Evolutionary conservation across 2,329 filamentous ascomycete genomes (phyloP).

Genomic region (Escovopsis weberi): DNA sequence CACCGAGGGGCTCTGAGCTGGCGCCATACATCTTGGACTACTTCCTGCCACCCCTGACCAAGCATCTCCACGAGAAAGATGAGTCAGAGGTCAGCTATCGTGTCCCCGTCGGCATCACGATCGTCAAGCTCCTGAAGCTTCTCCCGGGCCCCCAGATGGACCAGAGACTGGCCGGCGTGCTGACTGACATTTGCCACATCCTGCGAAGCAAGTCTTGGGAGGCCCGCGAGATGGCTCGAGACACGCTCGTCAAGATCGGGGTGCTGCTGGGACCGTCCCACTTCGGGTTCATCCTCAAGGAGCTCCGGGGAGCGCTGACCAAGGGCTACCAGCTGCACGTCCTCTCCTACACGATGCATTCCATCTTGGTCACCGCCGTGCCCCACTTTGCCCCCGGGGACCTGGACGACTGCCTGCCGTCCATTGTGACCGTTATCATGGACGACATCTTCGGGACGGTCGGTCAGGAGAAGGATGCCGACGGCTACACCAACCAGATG

Average conservation of each 20-base stretch:
- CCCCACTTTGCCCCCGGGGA: slow-evolving; percentile 66
- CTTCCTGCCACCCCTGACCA: slow-evolving; percentile 65
- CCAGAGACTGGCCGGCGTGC: slow-evolving; percentile 61
- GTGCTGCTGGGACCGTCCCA: slow-evolving; percentile 66
- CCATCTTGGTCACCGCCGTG: slow-evolving; percentile 64
- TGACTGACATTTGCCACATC: slow-evolving; percentile 88
- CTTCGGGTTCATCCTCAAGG: slow-evolving; percentile 86
- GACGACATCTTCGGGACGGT: slow-evolving; percentile 91
- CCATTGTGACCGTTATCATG: slow-evolving; percentile 77
- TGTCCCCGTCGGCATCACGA: slow-evolving; percentile 76
- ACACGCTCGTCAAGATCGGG: slow-evolving; percentile 74
- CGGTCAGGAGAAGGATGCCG: slow-evolving; percentile 92
- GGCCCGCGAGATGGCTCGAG: slow-evolving; percentile 78
- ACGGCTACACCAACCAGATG: slow-evolving; percentile 89
- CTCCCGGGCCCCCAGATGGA: slow-evolving; percentile 61
- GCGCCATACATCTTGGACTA: slow-evolving; percentile 56
- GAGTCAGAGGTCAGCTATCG: slow-evolving; percentile 88
- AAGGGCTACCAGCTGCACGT: slow-evolving; percentile 90
- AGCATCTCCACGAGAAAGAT: slow-evolving; percentile 85
- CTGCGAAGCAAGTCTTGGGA: slow-evolving; percentile 80
- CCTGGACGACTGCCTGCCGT: slow-evolving; percentile 71
- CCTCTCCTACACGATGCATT: slow-evolving; percentile 86
- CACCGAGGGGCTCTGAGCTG: slow-evolving; percentile 55
- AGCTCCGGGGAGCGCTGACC: slow-evolving; percentile 68
- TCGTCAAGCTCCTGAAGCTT: slow-evolving; percentile 74